Percentiles rank a stretch among this genome's conserved stretches.
Conservation (phyloP, 106 monocot genomes). For the Allium cepa region DNA sequence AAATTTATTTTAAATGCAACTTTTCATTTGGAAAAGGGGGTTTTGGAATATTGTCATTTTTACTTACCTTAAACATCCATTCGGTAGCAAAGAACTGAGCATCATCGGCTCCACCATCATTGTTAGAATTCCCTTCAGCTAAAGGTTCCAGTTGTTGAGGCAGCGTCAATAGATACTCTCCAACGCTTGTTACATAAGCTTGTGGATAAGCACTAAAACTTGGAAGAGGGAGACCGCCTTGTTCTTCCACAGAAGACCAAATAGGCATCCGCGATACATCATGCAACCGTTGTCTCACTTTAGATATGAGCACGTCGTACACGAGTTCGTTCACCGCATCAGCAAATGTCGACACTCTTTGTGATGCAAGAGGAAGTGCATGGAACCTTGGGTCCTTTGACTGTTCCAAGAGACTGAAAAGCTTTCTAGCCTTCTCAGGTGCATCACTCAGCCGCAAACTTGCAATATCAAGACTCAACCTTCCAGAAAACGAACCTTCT, state of each 20-base stretch:
- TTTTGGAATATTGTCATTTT: neutral
- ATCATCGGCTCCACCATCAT: slow-evolving; percentile 56
- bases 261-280: slow-evolving; percentile 74
- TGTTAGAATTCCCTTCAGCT: slow-evolving; percentile 62
- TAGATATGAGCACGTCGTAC: slow-evolving; percentile 89
- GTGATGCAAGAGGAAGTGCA: slow-evolving; percentile 88
- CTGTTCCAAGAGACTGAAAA: slow-evolving; percentile 93
- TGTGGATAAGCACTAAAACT: slow-evolving; percentile 96
- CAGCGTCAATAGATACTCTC: slow-evolving; percentile 92
- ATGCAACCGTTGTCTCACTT: slow-evolving; percentile 70
- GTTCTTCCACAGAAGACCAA: slow-evolving; percentile 93
- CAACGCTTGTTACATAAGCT: slow-evolving; percentile 85
- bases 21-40: too few relatives aligned
- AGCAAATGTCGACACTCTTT: slow-evolving; percentile 86
- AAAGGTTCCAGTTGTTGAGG: slow-evolving; percentile 92
- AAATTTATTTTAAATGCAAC: too few relatives aligned
- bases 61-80: slow-evolving; percentile 95
- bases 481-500: slow-evolving; percentile 40
- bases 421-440: slow-evolving; percentile 85
- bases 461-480: slow-evolving; percentile 66
- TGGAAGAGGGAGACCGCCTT: slow-evolving; percentile 65
- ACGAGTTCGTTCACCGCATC: slow-evolving; percentile 96
- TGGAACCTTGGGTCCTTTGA: slow-evolving; percentile 97
- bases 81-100: slow-evolving; percentile 96
- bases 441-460: slow-evolving; percentile 62